Conservation (phyloP, 345 rosid genomes). For the Murraya paniculata region DNA sequence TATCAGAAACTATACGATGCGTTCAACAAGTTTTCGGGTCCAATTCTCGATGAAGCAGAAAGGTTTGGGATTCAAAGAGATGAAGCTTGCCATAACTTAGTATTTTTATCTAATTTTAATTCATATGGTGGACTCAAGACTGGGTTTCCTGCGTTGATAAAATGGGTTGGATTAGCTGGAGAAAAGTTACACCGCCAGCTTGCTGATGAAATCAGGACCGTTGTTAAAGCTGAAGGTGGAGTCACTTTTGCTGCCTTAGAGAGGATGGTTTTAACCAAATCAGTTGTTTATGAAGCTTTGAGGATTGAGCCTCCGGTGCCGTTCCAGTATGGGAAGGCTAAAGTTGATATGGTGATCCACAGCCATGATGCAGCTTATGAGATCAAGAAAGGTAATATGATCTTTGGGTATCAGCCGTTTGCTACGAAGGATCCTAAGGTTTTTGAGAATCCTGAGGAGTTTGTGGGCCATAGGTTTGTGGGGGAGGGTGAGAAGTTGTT, state of each 20-base stretch:
- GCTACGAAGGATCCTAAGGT: constrained; percentile 43
- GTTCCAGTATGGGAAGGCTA: constrained; percentile 45
- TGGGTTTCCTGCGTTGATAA: constrained; percentile 34
- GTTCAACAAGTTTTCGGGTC: constrained; percentile 12
- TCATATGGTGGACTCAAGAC: constrained; percentile 39
- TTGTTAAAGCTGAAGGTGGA: constrained; percentile 22
- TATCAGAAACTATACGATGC: constrained; percentile 35
- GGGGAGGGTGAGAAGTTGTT: constrained; percentile 39
- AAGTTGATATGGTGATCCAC: constrained; percentile 32
- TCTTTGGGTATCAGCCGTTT: constrained; percentile 50
- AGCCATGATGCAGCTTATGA: constrained; percentile 45
- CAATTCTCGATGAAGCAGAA: constrained; percentile 33
- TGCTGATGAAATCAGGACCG: constrained; percentile 38
- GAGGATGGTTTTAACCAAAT: constrained; percentile 42
- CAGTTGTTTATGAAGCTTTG: constrained; percentile 40
- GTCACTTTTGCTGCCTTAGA: constrained; percentile 32
- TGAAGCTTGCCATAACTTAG: constrained; percentile 50
- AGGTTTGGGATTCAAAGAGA: constrained; percentile 27
- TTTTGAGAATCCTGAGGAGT: constrained; percentile 37
- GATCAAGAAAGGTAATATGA: constrained; percentile 49
- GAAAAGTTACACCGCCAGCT: constrained; percentile 31
- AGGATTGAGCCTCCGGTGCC: constrained; percentile 49
- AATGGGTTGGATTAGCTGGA: constrained; percentile 43
- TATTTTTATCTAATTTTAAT: constrained; percentile 36
- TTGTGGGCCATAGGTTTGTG: constrained; percentile 40